Evolutionary conservation across 352 stramenopile genomes (phyloP).

Genomic region (Aphanomyces stellatus): DNA sequence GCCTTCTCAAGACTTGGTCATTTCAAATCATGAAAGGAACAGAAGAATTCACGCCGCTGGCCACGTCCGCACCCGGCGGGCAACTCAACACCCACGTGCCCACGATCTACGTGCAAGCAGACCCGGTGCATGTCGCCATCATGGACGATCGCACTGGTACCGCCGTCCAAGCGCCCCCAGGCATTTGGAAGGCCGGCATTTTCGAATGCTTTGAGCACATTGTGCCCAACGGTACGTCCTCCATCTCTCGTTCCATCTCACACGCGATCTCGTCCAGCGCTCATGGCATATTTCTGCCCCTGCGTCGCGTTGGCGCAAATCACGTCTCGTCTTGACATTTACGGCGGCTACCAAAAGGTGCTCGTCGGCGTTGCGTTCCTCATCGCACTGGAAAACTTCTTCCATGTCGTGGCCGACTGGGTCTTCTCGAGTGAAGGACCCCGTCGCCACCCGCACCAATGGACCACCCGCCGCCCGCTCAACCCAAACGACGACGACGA

Average conservation of each 20-base stretch:
- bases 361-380: constrained; percentile 1
- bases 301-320: constrained; percentile 16
- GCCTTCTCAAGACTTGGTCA: background rate
- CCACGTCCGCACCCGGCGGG: background rate
- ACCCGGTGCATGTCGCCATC: background rate
- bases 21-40: background rate
- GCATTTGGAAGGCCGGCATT: constrained; percentile 13
- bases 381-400: constrained; percentile 2
- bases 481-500: background rate
- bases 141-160: background rate
- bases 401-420: constrained; percentile 2
- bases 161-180: background rate
- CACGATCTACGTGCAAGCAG: background rate
- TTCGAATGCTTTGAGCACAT: constrained; percentile 6
- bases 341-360: constrained; percentile 1
- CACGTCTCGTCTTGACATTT: constrained; percentile 1
- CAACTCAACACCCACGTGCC: background rate
- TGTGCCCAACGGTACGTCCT: background rate
- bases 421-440: no score
- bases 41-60: constrained; percentile 5
- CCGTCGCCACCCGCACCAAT: no score
- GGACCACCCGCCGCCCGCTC: background rate
- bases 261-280: background rate
- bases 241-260: background rate
- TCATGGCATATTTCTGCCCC: constrained; percentile 3